Base-by-base conservation (phyloP, 2,329 filamentous ascomycete species). In the Colletotrichum liriopes region DNA sequence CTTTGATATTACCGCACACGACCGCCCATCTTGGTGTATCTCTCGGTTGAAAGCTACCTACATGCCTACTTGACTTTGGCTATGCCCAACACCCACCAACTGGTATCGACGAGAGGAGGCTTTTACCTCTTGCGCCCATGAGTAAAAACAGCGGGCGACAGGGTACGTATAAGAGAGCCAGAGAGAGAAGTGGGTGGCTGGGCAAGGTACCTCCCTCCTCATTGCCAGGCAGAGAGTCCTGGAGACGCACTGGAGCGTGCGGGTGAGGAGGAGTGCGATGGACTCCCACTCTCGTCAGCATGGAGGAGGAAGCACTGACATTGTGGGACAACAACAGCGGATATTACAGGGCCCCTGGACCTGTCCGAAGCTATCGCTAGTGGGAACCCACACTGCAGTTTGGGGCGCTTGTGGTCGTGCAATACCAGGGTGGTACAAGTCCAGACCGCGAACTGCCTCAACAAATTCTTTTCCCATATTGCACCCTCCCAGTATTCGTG, bases 381-480 rank as follows among this genome's bases (percentile, higher is more conserved):
- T 43, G 59, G 54, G 47, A 64, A 59, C 52, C 71, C 67, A 67
- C 67, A 54, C 47, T 67, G 37, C 60, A 49, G 59, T 45, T 73
- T 58, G 56, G 67, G 47, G 58, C 39, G 54, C 32, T 43, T 61
- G 37, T 54, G 52, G 59, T 72, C 58, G 45, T 39, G 47, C 39
- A 64, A 72, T 73, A 73, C 71, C 60, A 51, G 71, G 59, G 45
- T 29, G 67, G 52, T 74, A 72, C 73, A 67, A 74, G 66, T 67
- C 73, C 71, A 71, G 63, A 65, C 67, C 61, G 29, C 32, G 60
- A 61, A 20, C 35, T 56, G 39, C 37, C 71, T 73, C 71, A 73
- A 73, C 71, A 73, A 71, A 73, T 73, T 71, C 62, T 71, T 73
- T 70, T 71, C 67, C 60, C 60, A 71, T 73, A 51, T 62, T 71